Base-by-base conservation (phyloP, 2,329 filamentous ascomycete species). In the Lachnum nothofagi region DNA sequence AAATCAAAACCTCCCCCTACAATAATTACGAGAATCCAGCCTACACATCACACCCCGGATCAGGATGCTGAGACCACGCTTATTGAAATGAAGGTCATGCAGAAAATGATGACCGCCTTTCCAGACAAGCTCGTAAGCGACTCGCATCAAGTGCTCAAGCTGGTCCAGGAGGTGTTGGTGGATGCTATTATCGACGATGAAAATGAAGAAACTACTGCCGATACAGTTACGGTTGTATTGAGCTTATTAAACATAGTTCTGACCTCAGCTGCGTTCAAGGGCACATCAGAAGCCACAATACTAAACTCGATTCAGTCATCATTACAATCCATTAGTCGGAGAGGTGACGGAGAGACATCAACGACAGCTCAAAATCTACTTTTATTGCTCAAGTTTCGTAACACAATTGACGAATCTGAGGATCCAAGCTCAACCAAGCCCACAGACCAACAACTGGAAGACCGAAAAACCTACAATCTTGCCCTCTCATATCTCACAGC, bases 401-500 rank as follows among this genome's bases (percentile, higher is more conserved):
- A 78, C 53, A 73, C 77, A 23, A 56, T 82, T 3, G 72, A 79
- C 25, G 71, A 74, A 4, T 42, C 51, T 7, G 48, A 54, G 10
- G 24, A 25, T 14, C 14, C 34, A 5, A 35, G 31, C 14, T 25
- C 44, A 25, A 55, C 27, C 17, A 49, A 65, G 66, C 5, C 72
- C 70, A 4, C 70, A 3, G 67, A 72, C 42, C 72, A 60, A 46
- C 61, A 73, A 20, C 73, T 76, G 12, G 80, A 85, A 58, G 81
- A 85, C 58, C 73, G 77, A 10, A 81, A 79, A 56, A 79, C 74
- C 1, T 83, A 85, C 59, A 74, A 70, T 46, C 69, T 86, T 14
- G 82, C 82, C 1, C 71, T 85, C 59, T 78, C 75, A 9, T 86
- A 86, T 65, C 78, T 86, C 40, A 80, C 76, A 1, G 71, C 76